Conservation (phyloP, 345 rosid species). For the Populus pruinosa region DNA sequence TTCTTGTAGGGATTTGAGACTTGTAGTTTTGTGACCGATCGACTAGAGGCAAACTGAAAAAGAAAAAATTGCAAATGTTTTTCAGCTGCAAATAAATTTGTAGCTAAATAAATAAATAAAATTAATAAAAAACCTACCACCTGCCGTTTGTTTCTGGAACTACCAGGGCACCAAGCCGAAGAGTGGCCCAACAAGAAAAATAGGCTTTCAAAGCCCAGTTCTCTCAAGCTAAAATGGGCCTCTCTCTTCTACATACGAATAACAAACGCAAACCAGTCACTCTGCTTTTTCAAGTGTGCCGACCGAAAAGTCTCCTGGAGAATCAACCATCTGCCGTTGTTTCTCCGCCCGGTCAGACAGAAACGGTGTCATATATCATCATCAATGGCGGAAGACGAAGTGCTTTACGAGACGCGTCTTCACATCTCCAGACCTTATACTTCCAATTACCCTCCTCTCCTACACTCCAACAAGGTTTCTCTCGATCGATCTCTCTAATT, state of each 20-base stretch:
- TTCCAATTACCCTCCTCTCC: constrained; percentile 68
- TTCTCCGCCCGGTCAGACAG: background rate
- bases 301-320: background rate
- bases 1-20: background rate
- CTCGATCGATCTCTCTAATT: background rate
- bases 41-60: background rate
- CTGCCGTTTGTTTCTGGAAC: too few relatives aligned
- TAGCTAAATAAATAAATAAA: too few relatives aligned
- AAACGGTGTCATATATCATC: background rate
- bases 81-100: too few relatives aligned
- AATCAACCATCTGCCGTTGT: background rate
- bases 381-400: constrained; percentile 24
- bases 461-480: constrained; percentile 45
- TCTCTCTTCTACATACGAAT: background rate
- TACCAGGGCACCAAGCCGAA: background rate
- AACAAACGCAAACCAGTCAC: too few relatives aligned
- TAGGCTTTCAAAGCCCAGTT: background rate
- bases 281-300: background rate
- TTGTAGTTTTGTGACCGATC: background rate
- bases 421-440: constrained; percentile 61
- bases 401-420: constrained; percentile 62
- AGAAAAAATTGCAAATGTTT: too few relatives aligned
- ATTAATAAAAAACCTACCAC: too few relatives aligned
- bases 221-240: background rate
- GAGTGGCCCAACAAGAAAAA: background rate